Percentiles rank a stretch among this genome's conserved stretches.
Evolutionary conservation across 2,329 filamentous ascomycete species (phyloP).

Genomic region (Lachnellula arida): DNA sequence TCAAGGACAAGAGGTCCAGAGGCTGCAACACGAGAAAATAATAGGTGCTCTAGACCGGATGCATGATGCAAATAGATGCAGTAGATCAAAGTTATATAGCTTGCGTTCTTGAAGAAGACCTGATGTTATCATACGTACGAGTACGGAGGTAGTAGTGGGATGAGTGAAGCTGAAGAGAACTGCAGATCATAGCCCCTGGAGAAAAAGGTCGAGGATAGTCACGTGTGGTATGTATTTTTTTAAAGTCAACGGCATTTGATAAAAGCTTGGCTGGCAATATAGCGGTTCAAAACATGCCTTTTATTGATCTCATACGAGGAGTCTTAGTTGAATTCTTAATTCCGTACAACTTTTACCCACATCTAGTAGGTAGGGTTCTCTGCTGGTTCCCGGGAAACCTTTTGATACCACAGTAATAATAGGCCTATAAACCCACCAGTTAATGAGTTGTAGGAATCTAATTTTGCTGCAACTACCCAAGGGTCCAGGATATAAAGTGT

Average conservation of each 20-base stretch:
- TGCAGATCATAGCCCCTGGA: background rate
- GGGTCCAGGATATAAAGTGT: no score
- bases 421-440: no score
- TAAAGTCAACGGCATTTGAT: no score
- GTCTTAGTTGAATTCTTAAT: no score
- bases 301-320: no score
- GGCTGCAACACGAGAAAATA: background rate
- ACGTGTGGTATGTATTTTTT: background rate
- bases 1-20: background rate
- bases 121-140: background rate
- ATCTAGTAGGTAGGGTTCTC: no score
- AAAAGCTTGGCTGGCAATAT: background rate
- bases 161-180: background rate
- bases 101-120: background rate
- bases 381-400: no score
- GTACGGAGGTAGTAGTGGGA: background rate
- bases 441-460: no score
- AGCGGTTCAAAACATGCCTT: background rate
- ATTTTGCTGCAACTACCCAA: no score
- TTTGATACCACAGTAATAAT: no score
- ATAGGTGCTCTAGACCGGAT: background rate
- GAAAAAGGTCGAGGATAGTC: background rate
- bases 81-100: no score
- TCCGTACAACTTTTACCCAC: no score
- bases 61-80: background rate